A percentile compares a stretch with the other conserved stretches of the same genome.
phyloP scores from a whole-genome alignment of 495 filamentous ascomycete genomes.

The Jackrogersella multiformis region DNA sequence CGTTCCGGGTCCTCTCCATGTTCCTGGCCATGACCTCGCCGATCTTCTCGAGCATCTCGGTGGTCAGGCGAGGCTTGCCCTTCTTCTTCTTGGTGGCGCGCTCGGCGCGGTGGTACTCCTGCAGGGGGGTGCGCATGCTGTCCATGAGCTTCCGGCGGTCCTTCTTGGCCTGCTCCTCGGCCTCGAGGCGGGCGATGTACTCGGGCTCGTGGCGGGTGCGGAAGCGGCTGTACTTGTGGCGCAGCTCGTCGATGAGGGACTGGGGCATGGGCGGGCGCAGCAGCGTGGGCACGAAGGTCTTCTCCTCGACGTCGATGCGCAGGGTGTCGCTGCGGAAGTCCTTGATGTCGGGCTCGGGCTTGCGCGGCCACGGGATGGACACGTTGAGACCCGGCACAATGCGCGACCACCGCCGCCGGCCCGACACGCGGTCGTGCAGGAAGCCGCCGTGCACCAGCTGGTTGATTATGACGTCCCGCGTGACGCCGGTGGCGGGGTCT shows the following conservation, averaged over 20 bases:
- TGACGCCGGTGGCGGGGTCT: constrained; percentile 68
- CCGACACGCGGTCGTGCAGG: constrained; percentile 56
- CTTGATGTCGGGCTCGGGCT: constrained; percentile 54
- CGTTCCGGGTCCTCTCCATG: constrained; percentile 49
- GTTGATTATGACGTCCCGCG: constrained; percentile 77
- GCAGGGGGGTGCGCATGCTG: constrained; percentile 63
- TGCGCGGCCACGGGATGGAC: constrained; percentile 77
- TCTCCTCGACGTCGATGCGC: constrained; percentile 76
- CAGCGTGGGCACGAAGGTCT: constrained; percentile 79
- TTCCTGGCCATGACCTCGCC: constrained; percentile 71
- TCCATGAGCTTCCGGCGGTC: constrained; percentile 61
- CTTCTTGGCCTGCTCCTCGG: constrained; percentile 68
- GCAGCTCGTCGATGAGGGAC: constrained; percentile 83
- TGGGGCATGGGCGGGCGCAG: constrained; percentile 80
- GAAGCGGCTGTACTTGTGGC: constrained; percentile 85
- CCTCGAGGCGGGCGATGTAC: constrained; percentile 69
- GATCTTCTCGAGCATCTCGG: constrained; percentile 71
- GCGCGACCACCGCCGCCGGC: constrained; percentile 57
- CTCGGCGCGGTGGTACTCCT: constrained; percentile 60
- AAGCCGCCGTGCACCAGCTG: constrained; percentile 63
- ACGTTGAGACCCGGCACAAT: constrained; percentile 68
- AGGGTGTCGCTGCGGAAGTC: constrained; percentile 75
- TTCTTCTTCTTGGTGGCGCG: constrained; percentile 53
- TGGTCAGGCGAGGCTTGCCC: constrained; percentile 61
- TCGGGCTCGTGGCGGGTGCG: constrained; percentile 79